Percentiles rank a stretch among this genome's conserved stretches.
Conservation (phyloP, 1,284 basidiomycete genomes). For the Leucoagaricus sp. region DNA sequence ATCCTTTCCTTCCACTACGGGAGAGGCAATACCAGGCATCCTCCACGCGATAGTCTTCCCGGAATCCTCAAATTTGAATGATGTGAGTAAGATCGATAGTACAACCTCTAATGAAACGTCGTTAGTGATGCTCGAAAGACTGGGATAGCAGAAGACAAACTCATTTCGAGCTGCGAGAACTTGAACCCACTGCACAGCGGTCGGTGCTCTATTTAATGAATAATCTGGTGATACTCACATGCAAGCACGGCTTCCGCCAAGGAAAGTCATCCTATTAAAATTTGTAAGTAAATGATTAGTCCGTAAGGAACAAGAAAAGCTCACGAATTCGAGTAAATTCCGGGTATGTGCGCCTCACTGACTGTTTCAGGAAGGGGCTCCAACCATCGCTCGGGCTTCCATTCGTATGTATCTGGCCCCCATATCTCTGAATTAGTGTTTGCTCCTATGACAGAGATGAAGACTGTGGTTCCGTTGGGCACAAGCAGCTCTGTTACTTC, state of each 20-base stretch:
- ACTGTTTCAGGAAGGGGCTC: conserved; percentile 12
- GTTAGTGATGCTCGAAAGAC: background rate
- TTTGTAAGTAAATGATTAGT: background rate
- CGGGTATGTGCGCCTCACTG: conserved; percentile 15
- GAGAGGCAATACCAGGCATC: conserved; percentile 2
- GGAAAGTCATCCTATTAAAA: conserved; percentile 17
- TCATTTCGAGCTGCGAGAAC: conserved; percentile 24
- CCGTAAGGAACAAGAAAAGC: background rate
- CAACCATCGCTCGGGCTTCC: conserved; percentile 19
- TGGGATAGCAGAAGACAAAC: conserved; percentile 8
- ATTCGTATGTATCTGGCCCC: conserved; percentile 17
- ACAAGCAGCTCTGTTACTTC: conserved; percentile 14
- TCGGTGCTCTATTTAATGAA: background rate
- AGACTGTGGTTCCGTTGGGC: conserved; percentile 12
- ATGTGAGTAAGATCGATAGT: conserved; percentile 18
- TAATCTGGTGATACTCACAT: conserved; percentile 7
- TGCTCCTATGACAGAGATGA: conserved; percentile 7
- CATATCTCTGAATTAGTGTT: conserved; percentile 17
- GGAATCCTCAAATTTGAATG: conserved; percentile 16
- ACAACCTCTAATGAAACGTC: conserved; percentile 17
- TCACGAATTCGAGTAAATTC: conserved; percentile 18
- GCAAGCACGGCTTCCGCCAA: conserved; percentile 19
- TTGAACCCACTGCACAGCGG: conserved; percentile 20
- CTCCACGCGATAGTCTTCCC: conserved; percentile 3
- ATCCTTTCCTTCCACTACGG: conserved; percentile 4